Base-by-base conservation (phyloP, 1,284 basidiomycete species). In the Psilocybe mexicana region DNA sequence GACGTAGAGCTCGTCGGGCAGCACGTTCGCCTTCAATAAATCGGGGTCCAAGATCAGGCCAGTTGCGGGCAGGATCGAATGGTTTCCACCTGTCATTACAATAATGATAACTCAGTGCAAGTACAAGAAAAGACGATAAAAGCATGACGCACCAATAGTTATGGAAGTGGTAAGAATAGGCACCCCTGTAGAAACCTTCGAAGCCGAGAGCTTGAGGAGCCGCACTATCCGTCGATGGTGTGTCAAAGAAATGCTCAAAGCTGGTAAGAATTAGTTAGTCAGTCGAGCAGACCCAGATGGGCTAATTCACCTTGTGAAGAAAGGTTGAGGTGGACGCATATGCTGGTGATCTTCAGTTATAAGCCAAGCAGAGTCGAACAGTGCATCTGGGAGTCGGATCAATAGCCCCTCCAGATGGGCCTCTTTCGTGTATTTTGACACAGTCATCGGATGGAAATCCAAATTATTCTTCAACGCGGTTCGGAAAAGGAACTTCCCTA, bases 281-380 rank as follows among this genome's bases (percentile, higher is more conserved):
- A 33, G 74, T 68, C 18, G 18, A 18, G 0, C 18, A 18, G 18
- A 18, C 18, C 18, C 18, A 18, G 18, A 18, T 18, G 18, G 18
- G 18, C 18, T 18, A 18, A 18, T 85, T 70, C 66, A 91, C 90
- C 85, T 83, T 36, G 85, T 86, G 69, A 95, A 91, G 71, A 87
- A 91, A 8, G 93, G 93, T 71, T 92, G 91, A 57, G 92, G 87
- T 3, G 93, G 93, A 53, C 92, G 79, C 61, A 92, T 88, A 43
- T 88, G 78, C 69, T 94, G 93, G 70, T 88, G 92, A 54, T 84
- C 80, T 70, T 95, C 92, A 47, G 88, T 89, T 65, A 90, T 91
- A 54, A 94, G 75, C 92, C 92, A 94, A 0, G 92, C 93, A 2
- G 92, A 86, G 73, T 94, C 92, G 60, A 94, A 94, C 57, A 94